Evolutionary conservation across 1,284 basidiomycete genomes (phyloP).

Genomic region (Porphyrellus sp.): DNA sequence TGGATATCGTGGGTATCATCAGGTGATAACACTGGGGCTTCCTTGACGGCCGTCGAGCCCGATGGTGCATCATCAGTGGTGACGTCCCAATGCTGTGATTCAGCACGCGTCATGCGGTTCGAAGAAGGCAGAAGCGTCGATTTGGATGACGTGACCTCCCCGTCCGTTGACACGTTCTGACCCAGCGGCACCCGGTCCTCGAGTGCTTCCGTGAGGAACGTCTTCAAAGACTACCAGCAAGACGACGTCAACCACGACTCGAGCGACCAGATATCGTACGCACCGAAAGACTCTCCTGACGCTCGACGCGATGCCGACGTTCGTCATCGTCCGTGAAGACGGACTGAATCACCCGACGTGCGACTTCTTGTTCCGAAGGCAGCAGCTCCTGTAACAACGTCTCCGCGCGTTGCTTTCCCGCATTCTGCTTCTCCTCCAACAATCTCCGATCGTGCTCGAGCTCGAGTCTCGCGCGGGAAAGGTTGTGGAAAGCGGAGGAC

Average conservation of each 20-base stretch:
- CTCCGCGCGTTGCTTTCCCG: conserved; percentile 47
- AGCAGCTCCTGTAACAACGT: conserved; percentile 54
- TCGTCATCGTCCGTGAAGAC: conserved; percentile 67
- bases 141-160: conserved; percentile 8
- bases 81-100: conserved; percentile 8
- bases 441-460: conserved; percentile 55
- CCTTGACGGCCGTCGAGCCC: conserved; percentile 1
- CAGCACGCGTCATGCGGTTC: not conserved
- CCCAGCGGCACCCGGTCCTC: conserved; percentile 53
- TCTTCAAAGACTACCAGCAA: conserved; percentile 54
- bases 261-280: conserved; percentile 21
- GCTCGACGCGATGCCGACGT: conserved; percentile 43
- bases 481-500: conserved; percentile 59
- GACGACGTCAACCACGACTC: conserved; percentile 13
- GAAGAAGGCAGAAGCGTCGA: conserved; percentile 7
- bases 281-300: conserved; percentile 57
- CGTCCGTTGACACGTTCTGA: conserved; percentile 33
- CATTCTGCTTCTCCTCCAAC: conserved; percentile 57
- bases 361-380: conserved; percentile 60
- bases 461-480: conserved; percentile 55
- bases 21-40: conserved; percentile 3
- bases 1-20: conserved; percentile 13
- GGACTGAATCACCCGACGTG: conserved; percentile 60
- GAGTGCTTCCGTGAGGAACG: conserved; percentile 69
- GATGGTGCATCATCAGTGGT: conserved; percentile 1